Evolutionary conservation across 1,139 yeast genomes (phyloP), one percentile per base, ranked within the genome.

Genomic region (Hanseniaspora uvarum): DNA sequence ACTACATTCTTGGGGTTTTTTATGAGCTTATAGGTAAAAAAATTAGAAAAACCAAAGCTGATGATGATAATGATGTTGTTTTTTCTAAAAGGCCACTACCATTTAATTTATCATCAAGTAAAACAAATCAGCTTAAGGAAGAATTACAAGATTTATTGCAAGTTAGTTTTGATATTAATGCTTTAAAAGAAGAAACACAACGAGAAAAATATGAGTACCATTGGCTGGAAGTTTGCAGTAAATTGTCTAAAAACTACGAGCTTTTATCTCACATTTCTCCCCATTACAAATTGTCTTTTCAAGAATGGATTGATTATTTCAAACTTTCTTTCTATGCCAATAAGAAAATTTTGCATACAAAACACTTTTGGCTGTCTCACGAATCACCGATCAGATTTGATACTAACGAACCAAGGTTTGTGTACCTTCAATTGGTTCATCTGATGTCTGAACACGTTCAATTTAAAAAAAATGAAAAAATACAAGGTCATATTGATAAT

Each of bases 331-430:
- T 61, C 12, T 58, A 68, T 3, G 62, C 64, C 11, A 60, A 61
- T 5, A 57, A 58, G 0, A 65, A 65, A 0, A 58, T 58, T 1
- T 56, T 62, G 0, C 58, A 61, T 0, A 62, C 64, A 54, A 64
- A 70, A 7, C 57, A 65, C 19, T 70, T 68, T 58, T 82, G 88
- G 88, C 60, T 82, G 2, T 72, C 82, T 7, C 80, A 79, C 3
- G 63, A 66, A 3, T 80, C 88, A 1, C 94, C 94, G 0, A 66
- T 84, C 37, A 70, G 83, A 46, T 76, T 76, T 52, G 92, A 92
- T 0, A 67, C 82, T 43, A 76, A 74, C 58, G 88, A 86, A 62
- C 80, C 87, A 0, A 76, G 79, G 56, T 84, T 77, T 61, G 75
- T 84, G 52, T 68, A 80, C 24, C 68, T 61, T 31, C 58, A 64